A percentile compares a stretch with the other conserved stretches of the same genome.
Conservation (phyloP, 2,329 filamentous ascomycete genomes). For the Venturia nashicola region DNA sequence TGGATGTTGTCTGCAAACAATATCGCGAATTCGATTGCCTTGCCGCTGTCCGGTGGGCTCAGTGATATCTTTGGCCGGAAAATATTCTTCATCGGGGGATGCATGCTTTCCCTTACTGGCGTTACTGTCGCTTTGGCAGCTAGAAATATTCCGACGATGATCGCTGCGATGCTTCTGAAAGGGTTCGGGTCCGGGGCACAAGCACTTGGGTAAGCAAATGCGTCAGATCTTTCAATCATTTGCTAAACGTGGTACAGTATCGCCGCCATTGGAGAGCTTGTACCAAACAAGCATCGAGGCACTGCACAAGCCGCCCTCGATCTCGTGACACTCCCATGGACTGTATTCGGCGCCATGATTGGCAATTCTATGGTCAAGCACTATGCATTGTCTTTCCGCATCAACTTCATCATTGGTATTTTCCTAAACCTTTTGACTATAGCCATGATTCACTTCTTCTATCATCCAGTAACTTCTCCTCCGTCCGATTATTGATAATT, state of each 20-base stretch:
- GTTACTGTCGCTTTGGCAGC: neutral
- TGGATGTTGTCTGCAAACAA: slow-evolving; percentile 10
- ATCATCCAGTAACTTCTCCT: neutral
- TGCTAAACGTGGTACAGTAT: neutral
- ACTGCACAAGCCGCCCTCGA: slow-evolving; percentile 7
- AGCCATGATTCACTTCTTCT: slow-evolving; percentile 6
- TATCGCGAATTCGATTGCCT: slow-evolving; percentile 2
- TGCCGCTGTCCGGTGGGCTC: slow-evolving; percentile 10
- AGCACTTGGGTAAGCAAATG: neutral
- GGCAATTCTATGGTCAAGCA: slow-evolving; percentile 7
- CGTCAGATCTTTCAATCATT: neutral
- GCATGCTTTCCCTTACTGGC: neutral
- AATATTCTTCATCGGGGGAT: slow-evolving; percentile 10
- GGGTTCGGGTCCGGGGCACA: slow-evolving; percentile 9
- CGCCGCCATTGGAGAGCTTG: slow-evolving; percentile 6
- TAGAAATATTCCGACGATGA: slow-evolving; percentile 6
- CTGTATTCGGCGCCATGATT: slow-evolving; percentile 8
- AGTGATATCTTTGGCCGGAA: slow-evolving; percentile 10
- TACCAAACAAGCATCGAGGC: slow-evolving; percentile 10
- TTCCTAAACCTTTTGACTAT: neutral
- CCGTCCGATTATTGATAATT: neutral
- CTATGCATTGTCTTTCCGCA: slow-evolving; percentile 1
- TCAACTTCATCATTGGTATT: slow-evolving; percentile 10
- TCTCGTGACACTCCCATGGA: slow-evolving; percentile 10
- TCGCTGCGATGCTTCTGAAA: slow-evolving; percentile 7